Conservation (phyloP, 2,329 filamentous ascomycete genomes). For the Paecilomyces sp. region DNA sequence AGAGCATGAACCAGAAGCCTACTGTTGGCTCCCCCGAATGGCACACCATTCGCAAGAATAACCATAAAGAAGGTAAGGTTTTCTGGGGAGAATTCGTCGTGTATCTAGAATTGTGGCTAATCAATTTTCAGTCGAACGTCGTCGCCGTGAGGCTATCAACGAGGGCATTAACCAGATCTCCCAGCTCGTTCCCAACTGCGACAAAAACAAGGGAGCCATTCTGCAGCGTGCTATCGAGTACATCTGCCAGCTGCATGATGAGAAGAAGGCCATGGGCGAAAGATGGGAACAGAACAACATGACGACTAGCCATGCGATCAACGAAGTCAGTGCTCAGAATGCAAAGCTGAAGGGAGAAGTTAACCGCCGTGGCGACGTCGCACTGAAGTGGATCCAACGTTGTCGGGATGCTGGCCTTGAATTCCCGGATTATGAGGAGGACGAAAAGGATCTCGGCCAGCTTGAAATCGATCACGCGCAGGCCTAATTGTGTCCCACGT, state of each 20-base stretch:
- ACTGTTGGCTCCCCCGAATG: conserved; percentile 94
- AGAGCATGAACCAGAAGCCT: conserved; percentile 60
- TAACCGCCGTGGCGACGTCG: conserved; percentile 72
- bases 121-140: conserved; percentile 72
- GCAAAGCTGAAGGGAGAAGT: conserved; percentile 93
- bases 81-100: not conserved
- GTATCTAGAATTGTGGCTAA: not conserved
- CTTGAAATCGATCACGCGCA: conserved; percentile 27
- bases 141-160: conserved; percentile 95
- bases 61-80: conserved; percentile 88
- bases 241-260: conserved; percentile 68
- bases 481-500: not conserved
- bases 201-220: conserved; percentile 98
- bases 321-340: conserved; percentile 88
- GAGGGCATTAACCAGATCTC: conserved; percentile 97
- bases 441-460: conserved; percentile 32
- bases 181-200: conserved; percentile 94
- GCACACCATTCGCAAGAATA: conserved; percentile 95
- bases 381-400: conserved; percentile 39
- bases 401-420: conserved; percentile 41
- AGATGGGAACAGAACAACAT: conserved; percentile 38
- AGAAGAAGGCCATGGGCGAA: conserved; percentile 35
- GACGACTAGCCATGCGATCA: conserved; percentile 44
- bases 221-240: conserved; percentile 88
- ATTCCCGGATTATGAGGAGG: conserved; percentile 41